phyloP scores from a whole-genome alignment of 257 asterid genomes.

The Voacanga thouarsii region DNA sequence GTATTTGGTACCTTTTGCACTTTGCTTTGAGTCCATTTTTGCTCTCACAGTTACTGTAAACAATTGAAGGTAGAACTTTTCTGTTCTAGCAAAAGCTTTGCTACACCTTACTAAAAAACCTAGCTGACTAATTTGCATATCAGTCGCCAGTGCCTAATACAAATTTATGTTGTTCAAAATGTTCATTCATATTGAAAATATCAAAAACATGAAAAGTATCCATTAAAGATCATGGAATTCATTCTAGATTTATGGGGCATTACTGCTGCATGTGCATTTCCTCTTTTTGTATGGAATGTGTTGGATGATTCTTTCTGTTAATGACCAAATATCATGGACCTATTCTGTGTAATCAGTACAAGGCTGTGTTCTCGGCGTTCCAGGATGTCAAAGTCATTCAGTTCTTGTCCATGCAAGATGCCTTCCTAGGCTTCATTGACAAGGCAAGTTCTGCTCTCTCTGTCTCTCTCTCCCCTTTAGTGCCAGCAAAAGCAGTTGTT shows the following conservation, averaged over 20 bases:
- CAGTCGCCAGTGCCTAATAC: too few relatives aligned
- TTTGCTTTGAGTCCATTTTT: not conserved
- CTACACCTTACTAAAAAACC: not conserved
- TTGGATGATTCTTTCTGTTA: not conserved
- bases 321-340: not conserved
- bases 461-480: constrained; percentile 10
- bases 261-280: not conserved
- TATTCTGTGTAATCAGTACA: constrained; percentile 51
- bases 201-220: not conserved
- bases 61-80: not conserved
- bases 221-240: not conserved
- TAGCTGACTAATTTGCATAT: too few relatives aligned
- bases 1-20: not conserved
- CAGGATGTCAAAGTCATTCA: constrained; percentile 83
- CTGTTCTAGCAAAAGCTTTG: not conserved
- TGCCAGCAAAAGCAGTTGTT: not conserved
- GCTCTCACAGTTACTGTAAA: not conserved
- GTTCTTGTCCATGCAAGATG: constrained; percentile 89
- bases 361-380: constrained; percentile 64
- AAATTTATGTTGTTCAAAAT: not conserved
- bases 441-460: constrained; percentile 49
- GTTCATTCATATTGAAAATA: not conserved
- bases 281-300: not conserved
- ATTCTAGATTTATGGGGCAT: not conserved
- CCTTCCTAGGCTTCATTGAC: constrained; percentile 79